These are phyloP conservation scores for Terfezia boudieri DNA, from an alignment of 495 filamentous ascomycete genomes.

Conservation along the genomic window DNA sequence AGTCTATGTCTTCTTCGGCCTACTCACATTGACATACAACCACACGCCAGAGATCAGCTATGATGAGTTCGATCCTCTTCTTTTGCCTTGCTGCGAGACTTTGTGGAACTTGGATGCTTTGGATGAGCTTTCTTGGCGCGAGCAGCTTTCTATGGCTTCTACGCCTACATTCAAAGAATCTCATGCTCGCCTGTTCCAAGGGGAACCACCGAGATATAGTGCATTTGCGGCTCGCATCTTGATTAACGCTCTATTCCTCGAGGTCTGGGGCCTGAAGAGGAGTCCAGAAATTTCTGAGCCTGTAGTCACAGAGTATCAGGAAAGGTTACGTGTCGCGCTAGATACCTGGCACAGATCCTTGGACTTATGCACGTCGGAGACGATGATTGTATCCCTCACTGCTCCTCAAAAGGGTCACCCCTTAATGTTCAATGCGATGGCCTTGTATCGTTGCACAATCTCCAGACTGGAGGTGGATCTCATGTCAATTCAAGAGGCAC, in stretches of 20 bases:
- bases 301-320: conserved; percentile 75
- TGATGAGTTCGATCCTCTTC: conserved; percentile 86
- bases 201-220: conserved; percentile 76
- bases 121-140: conserved; percentile 67
- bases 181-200: conserved; percentile 85
- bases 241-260: conserved; percentile 96
- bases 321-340: conserved; percentile 74
- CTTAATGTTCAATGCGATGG: conserved; percentile 95
- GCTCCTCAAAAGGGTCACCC: conserved; percentile 96
- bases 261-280: conserved; percentile 97
- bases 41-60: conserved; percentile 94
- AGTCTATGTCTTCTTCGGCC: conserved; percentile 98
- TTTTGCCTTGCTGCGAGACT: conserved; percentile 81
- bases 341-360: conserved; percentile 97
- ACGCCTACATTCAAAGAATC: conserved; percentile 75
- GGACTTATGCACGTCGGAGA: conserved; percentile 81
- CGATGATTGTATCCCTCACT: conserved; percentile 69
- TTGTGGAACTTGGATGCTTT: conserved; percentile 71
- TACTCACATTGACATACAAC: conserved; percentile 90
- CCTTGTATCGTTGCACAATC: conserved; percentile 84
- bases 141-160: conserved; percentile 44
- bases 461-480: conserved; percentile 85
- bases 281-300: conserved; percentile 89
- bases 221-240: conserved; percentile 94
- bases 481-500: conserved; percentile 83